phyloP scores from a whole-genome alignment of 305 asterid genomes.

The Fraxinus paxiana region DNA sequence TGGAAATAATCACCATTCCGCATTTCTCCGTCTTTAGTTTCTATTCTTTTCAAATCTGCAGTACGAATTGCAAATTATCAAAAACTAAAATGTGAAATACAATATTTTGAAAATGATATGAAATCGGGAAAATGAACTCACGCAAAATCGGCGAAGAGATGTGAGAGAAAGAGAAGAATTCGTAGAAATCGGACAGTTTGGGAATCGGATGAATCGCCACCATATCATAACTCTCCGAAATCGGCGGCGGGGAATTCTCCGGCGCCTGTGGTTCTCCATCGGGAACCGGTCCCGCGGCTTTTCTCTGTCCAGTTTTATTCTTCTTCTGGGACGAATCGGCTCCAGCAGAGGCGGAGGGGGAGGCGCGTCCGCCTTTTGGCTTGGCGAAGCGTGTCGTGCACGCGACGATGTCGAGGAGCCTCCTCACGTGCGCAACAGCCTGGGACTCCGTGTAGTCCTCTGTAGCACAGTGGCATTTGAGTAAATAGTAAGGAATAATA shows the following conservation, averaged over 20 bases:
- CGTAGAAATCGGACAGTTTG: slow-evolving; percentile 97
- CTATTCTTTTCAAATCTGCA: slow-evolving; percentile 68
- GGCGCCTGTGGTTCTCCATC: slow-evolving; percentile 52
- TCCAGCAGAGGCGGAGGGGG: slow-evolving; percentile 17
- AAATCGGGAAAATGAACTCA: slow-evolving; percentile 33
- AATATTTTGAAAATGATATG: background rate
- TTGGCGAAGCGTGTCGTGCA: slow-evolving; percentile 95
- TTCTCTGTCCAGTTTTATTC: slow-evolving; percentile 39
- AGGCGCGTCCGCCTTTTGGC: slow-evolving; percentile 46
- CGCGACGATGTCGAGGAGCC: slow-evolving; percentile 90
- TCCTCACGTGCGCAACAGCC: slow-evolving; percentile 78
- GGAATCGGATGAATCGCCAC: slow-evolving; percentile 96
- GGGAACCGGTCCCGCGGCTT: slow-evolving; percentile 38
- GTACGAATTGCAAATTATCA: slow-evolving; percentile 17
- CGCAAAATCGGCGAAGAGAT: slow-evolving; percentile 80
- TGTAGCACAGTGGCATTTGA: slow-evolving; percentile 47
- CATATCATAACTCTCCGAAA: slow-evolving; percentile 71
- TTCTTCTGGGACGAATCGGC: slow-evolving; percentile 55
- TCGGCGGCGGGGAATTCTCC: slow-evolving; percentile 43
- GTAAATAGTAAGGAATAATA: slow-evolving; percentile 27
- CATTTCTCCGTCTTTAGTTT: slow-evolving; percentile 46
- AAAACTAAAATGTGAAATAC: background rate
- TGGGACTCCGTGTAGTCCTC: slow-evolving; percentile 82
- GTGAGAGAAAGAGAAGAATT: slow-evolving; percentile 84
- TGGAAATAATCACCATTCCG: slow-evolving; percentile 74